Percentiles rank a stretch among this genome's conserved stretches.
Evolutionary conservation across 2,329 filamentous ascomycete genomes (phyloP).

Genomic region (Didymella lethalis): DNA sequence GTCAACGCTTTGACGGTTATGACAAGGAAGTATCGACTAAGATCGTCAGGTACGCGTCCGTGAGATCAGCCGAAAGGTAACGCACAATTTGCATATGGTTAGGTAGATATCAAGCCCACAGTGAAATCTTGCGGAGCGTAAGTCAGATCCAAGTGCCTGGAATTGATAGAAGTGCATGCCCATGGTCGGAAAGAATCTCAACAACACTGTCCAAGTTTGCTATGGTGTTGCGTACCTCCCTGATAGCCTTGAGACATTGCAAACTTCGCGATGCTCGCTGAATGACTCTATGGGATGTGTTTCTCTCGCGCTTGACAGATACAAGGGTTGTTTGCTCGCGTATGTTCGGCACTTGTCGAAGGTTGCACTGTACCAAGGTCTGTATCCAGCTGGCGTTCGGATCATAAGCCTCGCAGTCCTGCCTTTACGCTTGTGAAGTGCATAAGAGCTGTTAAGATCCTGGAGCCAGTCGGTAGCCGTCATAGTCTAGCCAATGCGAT

Average conservation of each 20-base stretch:
- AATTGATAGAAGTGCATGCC: neutral
- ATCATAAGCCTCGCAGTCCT: neutral
- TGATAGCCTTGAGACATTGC: neutral
- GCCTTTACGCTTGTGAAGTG: neutral
- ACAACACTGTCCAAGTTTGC: neutral
- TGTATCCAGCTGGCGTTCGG: neutral
- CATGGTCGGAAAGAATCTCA: neutral
- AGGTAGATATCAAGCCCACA: neutral
- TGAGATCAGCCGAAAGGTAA: neutral
- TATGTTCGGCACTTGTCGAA: neutral
- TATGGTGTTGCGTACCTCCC: neutral
- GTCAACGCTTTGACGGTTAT: slow-evolving; percentile 23
- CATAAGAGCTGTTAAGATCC: neutral
- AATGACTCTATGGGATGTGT: too few relatives aligned
- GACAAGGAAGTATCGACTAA: slow-evolving; percentile 22
- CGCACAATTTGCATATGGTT: neutral
- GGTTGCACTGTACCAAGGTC: neutral
- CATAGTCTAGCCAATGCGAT: neutral
- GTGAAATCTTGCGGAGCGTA: neutral
- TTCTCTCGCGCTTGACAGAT: neutral
- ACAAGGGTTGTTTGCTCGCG: neutral
- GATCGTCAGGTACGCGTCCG: slow-evolving; percentile 31
- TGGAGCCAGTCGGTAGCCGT: neutral
- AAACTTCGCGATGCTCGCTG: neutral
- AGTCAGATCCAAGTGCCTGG: neutral